phyloP scores from a whole-genome alignment of 2,329 filamentous ascomycete genomes.

The Exophiala alcalophila region DNA sequence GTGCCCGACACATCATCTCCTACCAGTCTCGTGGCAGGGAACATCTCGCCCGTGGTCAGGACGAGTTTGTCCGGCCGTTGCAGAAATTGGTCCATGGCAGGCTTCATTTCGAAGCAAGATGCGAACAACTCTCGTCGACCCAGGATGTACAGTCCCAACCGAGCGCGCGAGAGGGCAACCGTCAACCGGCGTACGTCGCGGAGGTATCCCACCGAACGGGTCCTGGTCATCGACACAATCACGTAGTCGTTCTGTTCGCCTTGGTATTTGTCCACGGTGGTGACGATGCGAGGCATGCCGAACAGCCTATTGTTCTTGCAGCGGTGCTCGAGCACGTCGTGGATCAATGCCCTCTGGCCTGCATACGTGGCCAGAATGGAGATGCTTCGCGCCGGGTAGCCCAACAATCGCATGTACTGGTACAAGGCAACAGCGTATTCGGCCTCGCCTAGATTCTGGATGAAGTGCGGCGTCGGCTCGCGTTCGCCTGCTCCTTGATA shows the following conservation, averaged over 20 bases:
- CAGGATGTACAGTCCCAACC: constrained; percentile 87
- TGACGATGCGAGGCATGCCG: constrained; percentile 82
- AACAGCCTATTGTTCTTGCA: constrained; percentile 83
- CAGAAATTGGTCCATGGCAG: constrained; percentile 77
- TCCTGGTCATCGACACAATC: constrained; percentile 88
- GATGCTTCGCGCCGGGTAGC: constrained; percentile 80
- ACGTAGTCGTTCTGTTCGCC: constrained; percentile 99
- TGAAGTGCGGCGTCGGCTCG: constrained; percentile 88
- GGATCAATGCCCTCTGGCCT: constrained; percentile 82
- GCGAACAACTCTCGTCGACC: constrained; percentile 87
- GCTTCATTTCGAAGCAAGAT: constrained; percentile 78
- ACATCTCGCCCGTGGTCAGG: constrained; percentile 83
- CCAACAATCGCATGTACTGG: constrained; percentile 95
- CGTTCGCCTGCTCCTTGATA: constrained; percentile 88
- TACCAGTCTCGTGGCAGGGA: constrained; percentile 52
- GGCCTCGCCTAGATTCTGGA: constrained; percentile 94
- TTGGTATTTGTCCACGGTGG: constrained; percentile 97
- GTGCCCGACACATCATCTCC: constrained; percentile 38
- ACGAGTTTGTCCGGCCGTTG: constrained; percentile 75
- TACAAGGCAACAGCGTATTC: constrained; percentile 95
- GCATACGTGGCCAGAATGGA: constrained; percentile 91
- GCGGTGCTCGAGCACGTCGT: constrained; percentile 77
- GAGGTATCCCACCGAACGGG: constrained; percentile 83
- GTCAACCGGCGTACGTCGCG: constrained; percentile 91
- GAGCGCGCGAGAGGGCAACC: constrained; percentile 87